Evolutionary conservation across 1,284 basidiomycete species (phyloP), one percentile per base, ranked within the genome.

Genomic region (Microbotryum scabiosae): DNA sequence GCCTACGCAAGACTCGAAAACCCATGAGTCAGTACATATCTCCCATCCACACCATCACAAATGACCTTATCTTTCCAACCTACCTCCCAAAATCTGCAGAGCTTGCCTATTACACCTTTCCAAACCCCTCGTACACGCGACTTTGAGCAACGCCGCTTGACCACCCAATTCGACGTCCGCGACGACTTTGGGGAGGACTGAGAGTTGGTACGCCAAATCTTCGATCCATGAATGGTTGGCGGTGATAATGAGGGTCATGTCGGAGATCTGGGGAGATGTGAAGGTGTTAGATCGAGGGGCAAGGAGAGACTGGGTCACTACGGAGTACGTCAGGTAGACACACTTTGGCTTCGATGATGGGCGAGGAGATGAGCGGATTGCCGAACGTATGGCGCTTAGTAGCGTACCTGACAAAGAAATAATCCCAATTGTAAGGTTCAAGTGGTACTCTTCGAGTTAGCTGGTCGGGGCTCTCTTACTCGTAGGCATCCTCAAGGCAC

Each of bases 121-220:
- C 23, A 66, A 45, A 6, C 56, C 59, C 26, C 60, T 54, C 30
- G 60, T 61, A 51, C 66, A 69, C 51, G 63, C 55, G 5, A 68
- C 69, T 49, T 71, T 71, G 18, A 66, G 53, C 3, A 71, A 50
- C 2, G 69, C 69, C 9, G 65, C 67, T 16, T 62, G 57, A n/a
- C 69, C 69, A 36, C 66, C 66, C 20, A 69, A 43, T 44, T 61
- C 55, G 8, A 30, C 28, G 48, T 57, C 50, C 14, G 62, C 64
- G 3, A 59, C 53, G 21, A 25, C 52, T 25, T 51, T 63, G 1
- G 63, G 32, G 16, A 58, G 20, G 18, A 54, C 21, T 9, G 53
- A 32, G 48, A 64, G 64, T 30, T 66, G 64, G 25, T 57, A 60
- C 18, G 53, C 50, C n/a, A 59, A 9, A 30, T 6, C 28, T 30